Conservation (phyloP, 805 yeast genomes). For the Barnettozyma sucrosica region DNA sequence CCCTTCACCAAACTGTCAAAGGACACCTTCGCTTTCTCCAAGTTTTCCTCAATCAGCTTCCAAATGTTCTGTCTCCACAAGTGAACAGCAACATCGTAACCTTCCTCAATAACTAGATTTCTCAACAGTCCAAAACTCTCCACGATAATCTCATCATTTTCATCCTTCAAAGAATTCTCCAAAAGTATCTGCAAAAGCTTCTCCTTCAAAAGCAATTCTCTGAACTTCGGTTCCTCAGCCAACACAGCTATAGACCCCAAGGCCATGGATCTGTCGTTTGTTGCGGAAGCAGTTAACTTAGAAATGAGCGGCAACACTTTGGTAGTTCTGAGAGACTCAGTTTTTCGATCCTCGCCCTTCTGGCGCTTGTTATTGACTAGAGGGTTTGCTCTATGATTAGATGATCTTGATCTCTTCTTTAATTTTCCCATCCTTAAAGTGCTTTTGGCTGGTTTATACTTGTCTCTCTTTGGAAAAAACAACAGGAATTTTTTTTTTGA, state of each 20-base stretch:
- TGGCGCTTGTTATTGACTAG: conserved; percentile 20
- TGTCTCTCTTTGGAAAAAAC: background rate
- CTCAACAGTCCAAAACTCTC: conserved; percentile 79
- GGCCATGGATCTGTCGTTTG: conserved; percentile 76
- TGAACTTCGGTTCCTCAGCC: conserved; percentile 60
- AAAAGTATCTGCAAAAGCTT: conserved; percentile 58
- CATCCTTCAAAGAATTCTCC: conserved; percentile 60
- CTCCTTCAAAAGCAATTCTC: conserved; percentile 64
- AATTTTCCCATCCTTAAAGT: conserved; percentile 58
- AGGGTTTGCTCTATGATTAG: conserved; percentile 35
- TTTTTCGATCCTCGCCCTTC: conserved; percentile 38
- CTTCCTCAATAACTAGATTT: conserved; percentile 79
- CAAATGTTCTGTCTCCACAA: conserved; percentile 78
- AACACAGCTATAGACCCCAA: conserved; percentile 65
- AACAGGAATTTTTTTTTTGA: conserved; percentile 1
- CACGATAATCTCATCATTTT: conserved; percentile 68
- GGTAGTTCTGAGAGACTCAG: conserved; percentile 43
- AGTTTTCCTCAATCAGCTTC: conserved; percentile 47
- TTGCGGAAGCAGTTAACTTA: conserved; percentile 53
- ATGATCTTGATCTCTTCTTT: conserved; percentile 56
- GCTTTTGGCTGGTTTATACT: background rate
- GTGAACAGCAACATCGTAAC: conserved; percentile 70
- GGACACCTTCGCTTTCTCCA: conserved; percentile 46
- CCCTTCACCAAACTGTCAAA: conserved; percentile 34
- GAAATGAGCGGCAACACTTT: conserved; percentile 64